phyloP scores from a whole-genome alignment of 805 yeast species.

The Kazachstania martiniae region DNA sequence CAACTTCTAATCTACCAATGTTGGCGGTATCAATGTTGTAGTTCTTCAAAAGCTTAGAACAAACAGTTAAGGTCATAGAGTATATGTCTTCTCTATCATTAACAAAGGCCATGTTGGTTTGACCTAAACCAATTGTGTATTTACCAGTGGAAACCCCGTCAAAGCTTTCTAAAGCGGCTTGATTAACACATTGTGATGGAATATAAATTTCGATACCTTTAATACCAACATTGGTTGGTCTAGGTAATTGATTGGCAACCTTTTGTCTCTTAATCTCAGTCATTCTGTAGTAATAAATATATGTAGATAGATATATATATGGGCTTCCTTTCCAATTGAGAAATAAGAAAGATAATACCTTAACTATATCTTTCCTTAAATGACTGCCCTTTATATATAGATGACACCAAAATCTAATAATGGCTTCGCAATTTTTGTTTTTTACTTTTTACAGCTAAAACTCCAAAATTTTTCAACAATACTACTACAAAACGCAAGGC shows the following conservation, averaged over 20 bases:
- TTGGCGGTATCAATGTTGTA: slow-evolving; percentile 69
- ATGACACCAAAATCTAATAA: no score
- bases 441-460: no score
- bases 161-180: slow-evolving; percentile 71
- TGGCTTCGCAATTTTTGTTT: no score
- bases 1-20: slow-evolving; percentile 94
- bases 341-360: no score
- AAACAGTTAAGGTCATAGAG: slow-evolving; percentile 86
- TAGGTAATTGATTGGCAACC: slow-evolving; percentile 17
- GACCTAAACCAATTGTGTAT: slow-evolving; percentile 97
- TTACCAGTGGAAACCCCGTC: slow-evolving; percentile 89
- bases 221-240: slow-evolving; percentile 86
- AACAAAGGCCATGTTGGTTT: slow-evolving; percentile 95
- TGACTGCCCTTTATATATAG: no score
- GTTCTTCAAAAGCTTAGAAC: slow-evolving; percentile 64
- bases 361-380: no score
- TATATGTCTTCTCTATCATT: slow-evolving; percentile 96
- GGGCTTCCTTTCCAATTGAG: no score
- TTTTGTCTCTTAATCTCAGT: slow-evolving; percentile 20
- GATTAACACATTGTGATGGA: slow-evolving; percentile 78
- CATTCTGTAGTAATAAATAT: slow-evolving; percentile 1
- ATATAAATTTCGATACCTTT: slow-evolving; percentile 90
- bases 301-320: background rate
- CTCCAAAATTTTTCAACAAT: no score
- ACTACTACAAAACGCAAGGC: no score